Conservation (phyloP, 2,329 filamentous ascomycete species). For the Emmonsia crescens region DNA sequence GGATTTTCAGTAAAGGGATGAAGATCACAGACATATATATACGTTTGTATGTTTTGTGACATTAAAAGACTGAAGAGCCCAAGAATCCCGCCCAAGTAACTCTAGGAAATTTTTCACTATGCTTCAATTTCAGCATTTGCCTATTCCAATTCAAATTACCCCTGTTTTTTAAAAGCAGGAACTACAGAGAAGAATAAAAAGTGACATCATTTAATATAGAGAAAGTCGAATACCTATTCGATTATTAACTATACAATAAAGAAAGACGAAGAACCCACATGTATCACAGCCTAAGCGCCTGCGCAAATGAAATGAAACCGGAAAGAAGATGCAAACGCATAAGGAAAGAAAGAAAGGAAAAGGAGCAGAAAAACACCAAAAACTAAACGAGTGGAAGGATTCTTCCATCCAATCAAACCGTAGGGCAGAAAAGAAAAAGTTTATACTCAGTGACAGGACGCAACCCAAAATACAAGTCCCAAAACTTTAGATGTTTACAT, state of each 20-base stretch:
- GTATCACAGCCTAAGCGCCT: background rate
- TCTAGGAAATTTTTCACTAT: background rate
- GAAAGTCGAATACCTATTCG: background rate
- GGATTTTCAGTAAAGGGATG: conserved; percentile 41
- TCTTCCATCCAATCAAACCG: background rate
- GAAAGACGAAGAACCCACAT: background rate
- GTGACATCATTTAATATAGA: background rate
- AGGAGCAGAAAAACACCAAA: background rate
- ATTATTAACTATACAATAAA: background rate
- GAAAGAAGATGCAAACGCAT: background rate
- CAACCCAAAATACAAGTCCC: background rate
- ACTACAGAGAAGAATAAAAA: background rate
- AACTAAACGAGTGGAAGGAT: background rate
- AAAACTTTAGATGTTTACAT: background rate
- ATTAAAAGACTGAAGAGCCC: background rate
- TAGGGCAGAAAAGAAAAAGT: background rate
- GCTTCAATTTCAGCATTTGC: background rate
- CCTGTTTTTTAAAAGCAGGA: background rate
- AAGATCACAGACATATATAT: background rate
- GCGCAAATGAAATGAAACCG: background rate
- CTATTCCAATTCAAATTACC: too few species aligned
- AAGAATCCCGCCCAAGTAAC: background rate
- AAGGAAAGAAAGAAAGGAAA: background rate
- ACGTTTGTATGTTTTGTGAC: background rate
- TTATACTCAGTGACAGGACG: background rate